Evolutionary conservation across 2,329 filamentous ascomycete species (phyloP).

Genomic region (Tolypocladium tundrense): DNA sequence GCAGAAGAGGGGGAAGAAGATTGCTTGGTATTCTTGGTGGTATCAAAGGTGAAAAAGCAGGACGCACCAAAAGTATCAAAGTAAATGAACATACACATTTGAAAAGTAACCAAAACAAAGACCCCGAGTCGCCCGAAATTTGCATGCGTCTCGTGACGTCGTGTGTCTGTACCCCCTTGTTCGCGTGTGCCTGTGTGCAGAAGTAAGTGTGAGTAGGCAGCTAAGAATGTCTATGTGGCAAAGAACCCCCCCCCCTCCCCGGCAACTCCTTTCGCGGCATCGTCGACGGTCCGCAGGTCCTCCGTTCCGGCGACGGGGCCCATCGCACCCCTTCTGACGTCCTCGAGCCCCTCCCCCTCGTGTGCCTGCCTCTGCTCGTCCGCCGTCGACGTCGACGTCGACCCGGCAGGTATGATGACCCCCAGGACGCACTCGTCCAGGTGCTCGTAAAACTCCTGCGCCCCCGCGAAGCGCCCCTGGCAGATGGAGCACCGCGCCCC

Average conservation of each 20-base stretch:
- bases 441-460: constrained; percentile 97
- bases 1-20: not conserved
- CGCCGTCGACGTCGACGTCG: not conserved
- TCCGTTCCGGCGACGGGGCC: not conserved
- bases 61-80: not conserved
- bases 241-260: not conserved
- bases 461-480: constrained; percentile 64
- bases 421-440: constrained; percentile 59
- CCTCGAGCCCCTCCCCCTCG: not conserved
- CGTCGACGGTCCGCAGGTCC: not conserved
- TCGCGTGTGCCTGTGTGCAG: not conserved
- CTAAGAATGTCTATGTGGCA: not conserved
- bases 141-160: not conserved
- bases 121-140: not conserved
- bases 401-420: constrained; percentile 37
- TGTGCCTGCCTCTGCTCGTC: not conserved
- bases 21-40: not conserved
- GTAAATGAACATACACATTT: not conserved
- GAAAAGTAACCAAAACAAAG: not conserved
- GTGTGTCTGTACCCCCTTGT: not conserved
- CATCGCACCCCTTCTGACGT: not conserved
- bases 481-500: constrained; percentile 90
- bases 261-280: not conserved
- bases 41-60: not conserved
- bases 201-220: not conserved